Conservation (phyloP, 306 rosid genomes). For the Casuarina cunninghamiana region DNA sequence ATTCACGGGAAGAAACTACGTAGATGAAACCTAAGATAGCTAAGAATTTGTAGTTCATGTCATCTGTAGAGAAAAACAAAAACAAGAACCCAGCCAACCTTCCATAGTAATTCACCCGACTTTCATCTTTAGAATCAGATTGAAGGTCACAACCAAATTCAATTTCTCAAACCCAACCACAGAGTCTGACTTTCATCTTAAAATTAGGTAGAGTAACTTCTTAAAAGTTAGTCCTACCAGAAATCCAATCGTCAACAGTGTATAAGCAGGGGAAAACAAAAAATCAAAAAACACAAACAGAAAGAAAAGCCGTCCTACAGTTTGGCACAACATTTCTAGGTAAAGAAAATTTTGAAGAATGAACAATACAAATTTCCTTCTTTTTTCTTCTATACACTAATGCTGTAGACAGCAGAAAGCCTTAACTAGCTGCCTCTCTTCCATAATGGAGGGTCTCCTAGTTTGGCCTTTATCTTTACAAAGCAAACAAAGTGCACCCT, state of each 20-base stretch:
- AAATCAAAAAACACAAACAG: not conserved
- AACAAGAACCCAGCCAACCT: not conserved
- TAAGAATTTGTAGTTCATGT: not conserved
- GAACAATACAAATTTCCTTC: not conserved
- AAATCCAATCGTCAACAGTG: not conserved
- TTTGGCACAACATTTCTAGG: not conserved
- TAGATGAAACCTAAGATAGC: not conserved
- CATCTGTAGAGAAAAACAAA: not conserved
- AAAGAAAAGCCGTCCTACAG: not conserved
- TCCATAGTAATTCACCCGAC: not conserved
- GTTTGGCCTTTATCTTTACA: not conserved
- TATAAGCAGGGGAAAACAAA: not conserved
- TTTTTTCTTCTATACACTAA: not conserved
- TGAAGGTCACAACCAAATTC: not conserved
- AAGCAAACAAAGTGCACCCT: not conserved
- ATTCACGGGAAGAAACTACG: not conserved
- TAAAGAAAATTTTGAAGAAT: not conserved
- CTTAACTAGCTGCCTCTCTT: not conserved
- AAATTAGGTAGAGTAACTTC: not conserved
- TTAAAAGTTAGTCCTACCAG: not conserved
- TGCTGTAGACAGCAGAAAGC: not conserved
- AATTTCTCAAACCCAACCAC: not conserved
- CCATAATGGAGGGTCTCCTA: not conserved
- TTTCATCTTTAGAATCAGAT: not conserved
- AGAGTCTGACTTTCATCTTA: not conserved